Conservation (phyloP, 129 eudicot genomes). For the Ambrosia trifida region DNA sequence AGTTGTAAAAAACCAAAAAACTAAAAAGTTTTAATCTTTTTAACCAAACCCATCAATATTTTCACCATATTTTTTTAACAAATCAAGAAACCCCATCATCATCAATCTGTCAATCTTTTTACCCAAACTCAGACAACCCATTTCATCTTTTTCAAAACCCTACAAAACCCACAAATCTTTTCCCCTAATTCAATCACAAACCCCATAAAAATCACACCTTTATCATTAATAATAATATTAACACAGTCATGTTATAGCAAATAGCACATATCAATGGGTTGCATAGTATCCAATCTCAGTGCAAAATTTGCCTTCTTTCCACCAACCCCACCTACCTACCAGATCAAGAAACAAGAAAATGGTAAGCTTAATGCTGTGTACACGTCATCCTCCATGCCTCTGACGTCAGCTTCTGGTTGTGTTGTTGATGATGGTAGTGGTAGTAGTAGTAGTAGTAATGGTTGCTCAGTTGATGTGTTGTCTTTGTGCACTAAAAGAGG, state of each 20-base stretch:
- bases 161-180: neutral
- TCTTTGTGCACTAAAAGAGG: constrained; percentile 72
- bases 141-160: neutral
- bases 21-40: constrained; percentile 14
- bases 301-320: constrained; percentile 90
- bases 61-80: constrained; percentile 3
- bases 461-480: constrained; percentile 64
- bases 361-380: constrained; percentile 62
- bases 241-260: too few relatives aligned
- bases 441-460: constrained; percentile 1
- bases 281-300: constrained; percentile 65
- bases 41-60: constrained; percentile 8
- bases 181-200: neutral
- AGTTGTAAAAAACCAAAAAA: constrained; percentile 14
- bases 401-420: constrained; percentile 32
- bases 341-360: constrained; percentile 67
- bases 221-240: constrained; percentile 16
- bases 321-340: constrained; percentile 77
- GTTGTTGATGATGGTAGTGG: constrained; percentile 41
- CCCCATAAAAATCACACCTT: constrained; percentile 28
- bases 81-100: constrained; percentile 9
- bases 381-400: constrained; percentile 57
- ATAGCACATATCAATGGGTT: constrained; percentile 52
- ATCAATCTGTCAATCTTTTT: too few relatives aligned
- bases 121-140: neutral